Conservation (phyloP, 768 basidiomycete species). For the Boletus coccyginus region DNA sequence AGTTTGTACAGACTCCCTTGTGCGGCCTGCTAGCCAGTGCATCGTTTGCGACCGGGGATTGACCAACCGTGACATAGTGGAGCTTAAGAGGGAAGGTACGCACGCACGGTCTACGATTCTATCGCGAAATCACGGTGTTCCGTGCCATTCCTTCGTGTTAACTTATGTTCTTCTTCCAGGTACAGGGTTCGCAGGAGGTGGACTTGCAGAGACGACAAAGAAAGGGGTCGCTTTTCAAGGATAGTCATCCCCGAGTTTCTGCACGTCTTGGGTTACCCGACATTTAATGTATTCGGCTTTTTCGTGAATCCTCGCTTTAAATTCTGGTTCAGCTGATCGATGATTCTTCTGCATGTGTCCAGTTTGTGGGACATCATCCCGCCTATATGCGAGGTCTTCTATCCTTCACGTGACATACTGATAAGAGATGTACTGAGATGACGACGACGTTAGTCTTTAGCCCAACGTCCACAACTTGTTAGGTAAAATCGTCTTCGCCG, state of each 20-base stretch:
- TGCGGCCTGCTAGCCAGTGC: slow-evolving; percentile 76
- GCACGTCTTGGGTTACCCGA: background rate
- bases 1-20: slow-evolving; percentile 86
- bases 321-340: background rate
- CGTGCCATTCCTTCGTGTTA: background rate
- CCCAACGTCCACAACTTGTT: background rate
- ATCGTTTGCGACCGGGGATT: slow-evolving; percentile 76
- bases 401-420: background rate
- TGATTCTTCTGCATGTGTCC: background rate
- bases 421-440: background rate
- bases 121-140: background rate
- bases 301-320: background rate
- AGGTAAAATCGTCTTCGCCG: background rate
- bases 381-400: background rate
- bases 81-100: slow-evolving; percentile 85
- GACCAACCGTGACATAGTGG: slow-evolving; percentile 70
- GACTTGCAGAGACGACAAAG: slow-evolving; percentile 83
- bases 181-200: slow-evolving; percentile 94
- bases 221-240: slow-evolving; percentile 86
- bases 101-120: background rate
- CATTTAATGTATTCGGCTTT: background rate
- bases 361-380: background rate
- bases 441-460: background rate
- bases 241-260: slow-evolving; percentile 29
- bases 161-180: slow-evolving; percentile 42